Evolutionary conservation across 345 rosid genomes (phyloP).

Genomic region (Linum lewisii): DNA sequence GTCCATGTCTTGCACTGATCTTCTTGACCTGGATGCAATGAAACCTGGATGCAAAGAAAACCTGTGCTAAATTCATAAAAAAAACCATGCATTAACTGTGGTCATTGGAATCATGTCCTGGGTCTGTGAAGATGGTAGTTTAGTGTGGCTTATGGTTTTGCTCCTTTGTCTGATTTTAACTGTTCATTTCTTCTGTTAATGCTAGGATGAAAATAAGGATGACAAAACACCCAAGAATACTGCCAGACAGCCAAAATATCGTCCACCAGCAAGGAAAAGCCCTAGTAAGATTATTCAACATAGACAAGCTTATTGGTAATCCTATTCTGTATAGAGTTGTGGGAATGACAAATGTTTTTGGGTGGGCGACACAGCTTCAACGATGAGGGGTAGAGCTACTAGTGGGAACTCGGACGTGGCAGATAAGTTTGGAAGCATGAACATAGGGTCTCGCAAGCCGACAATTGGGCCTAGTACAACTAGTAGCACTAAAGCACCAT

Average conservation of each 20-base stretch:
- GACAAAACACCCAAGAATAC: slow-evolving; percentile 33
- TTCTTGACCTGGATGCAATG: background rate
- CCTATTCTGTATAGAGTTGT: too few relatives aligned
- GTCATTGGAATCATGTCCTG: background rate
- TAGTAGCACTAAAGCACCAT: background rate
- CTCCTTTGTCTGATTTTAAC: background rate
- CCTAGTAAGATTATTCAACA: slow-evolving; percentile 46
- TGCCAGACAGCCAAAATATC: slow-evolving; percentile 47
- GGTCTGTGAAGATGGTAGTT: too few relatives aligned
- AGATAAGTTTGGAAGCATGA: slow-evolving; percentile 1
- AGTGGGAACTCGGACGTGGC: background rate
- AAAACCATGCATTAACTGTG: background rate
- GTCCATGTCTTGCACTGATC: background rate
- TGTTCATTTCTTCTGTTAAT: background rate
- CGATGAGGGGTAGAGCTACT: background rate
- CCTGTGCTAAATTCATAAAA: too few relatives aligned
- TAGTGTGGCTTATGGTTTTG: background rate
- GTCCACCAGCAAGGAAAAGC: slow-evolving; percentile 61
- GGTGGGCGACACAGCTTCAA: background rate
- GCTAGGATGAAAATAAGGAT: slow-evolving; percentile 42
- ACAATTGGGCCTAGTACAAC: background rate
- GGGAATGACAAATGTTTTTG: background rate
- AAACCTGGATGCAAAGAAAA: too few relatives aligned
- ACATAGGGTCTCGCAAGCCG: background rate
- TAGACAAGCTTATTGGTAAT: too few relatives aligned